Percentiles rank a stretch among this genome's conserved stretches.
Conservation (phyloP, 208 protist genomes). For the Trichomonas vaginalis region DNA sequence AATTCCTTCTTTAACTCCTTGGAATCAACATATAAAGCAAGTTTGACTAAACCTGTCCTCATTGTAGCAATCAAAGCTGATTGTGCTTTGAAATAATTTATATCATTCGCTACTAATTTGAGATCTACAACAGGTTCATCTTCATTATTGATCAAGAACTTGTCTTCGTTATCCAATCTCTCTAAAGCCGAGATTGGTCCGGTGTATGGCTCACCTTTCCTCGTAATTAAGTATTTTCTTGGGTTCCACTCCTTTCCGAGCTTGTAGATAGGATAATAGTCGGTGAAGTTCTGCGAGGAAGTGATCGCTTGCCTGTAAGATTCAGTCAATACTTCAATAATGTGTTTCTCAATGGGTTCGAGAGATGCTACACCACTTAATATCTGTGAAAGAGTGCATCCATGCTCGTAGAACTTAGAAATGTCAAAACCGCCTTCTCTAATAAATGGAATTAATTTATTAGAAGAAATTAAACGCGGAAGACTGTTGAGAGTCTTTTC, state of each 20-base stretch:
- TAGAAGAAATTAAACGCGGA: background rate
- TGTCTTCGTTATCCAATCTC: background rate
- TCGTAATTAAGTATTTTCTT: background rate
- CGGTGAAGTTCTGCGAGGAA: background rate
- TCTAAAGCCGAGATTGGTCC: background rate
- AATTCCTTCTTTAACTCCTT: background rate
- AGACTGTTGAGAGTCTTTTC: background rate
- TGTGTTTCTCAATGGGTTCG: background rate
- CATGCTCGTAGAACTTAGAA: background rate
- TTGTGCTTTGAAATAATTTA: background rate
- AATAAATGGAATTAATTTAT: background rate
- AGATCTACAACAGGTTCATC: constrained; percentile 12
- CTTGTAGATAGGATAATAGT: background rate
- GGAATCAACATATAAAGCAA: background rate
- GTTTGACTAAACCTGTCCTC: background rate
- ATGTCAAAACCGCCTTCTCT: background rate
- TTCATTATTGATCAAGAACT: background rate
- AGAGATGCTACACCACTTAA: background rate
- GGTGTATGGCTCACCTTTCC: background rate
- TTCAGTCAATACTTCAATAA: background rate
- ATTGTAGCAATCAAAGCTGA: background rate
- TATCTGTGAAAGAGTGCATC: background rate
- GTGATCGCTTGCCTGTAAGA: background rate
- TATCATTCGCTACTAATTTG: background rate
- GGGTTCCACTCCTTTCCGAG: background rate